Base-by-base conservation (phyloP, 257 asterid species). In the Solanum verrucosum region DNA sequence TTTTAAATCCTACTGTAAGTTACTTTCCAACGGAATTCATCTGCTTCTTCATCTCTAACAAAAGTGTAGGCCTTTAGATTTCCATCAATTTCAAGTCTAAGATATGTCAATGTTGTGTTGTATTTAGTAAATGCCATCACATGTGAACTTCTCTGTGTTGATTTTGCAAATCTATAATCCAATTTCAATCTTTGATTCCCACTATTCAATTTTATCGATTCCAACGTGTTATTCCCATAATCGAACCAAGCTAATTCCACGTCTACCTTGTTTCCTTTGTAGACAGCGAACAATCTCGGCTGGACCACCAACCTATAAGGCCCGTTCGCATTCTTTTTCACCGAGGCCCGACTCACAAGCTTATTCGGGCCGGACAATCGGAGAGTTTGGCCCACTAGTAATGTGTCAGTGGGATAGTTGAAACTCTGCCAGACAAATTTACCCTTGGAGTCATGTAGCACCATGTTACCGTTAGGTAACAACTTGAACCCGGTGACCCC, bases 51-150 rank as follows among this genome's bases (percentile, higher is more conserved):
- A 0, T 68, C 34, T 44, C 34, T 68, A 35, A 85, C 87, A 15
- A 84, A 92, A 23, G 94, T 93, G 21, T 46, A 89, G 0, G 93
- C 91, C 82, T 87, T 85, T 27, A 93, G 52, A 1, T 89, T 90
- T 38, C 94, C 94, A 49, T 93, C 93, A 0, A 93, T 60, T 3
- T 92, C 94, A 46, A 93, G 74, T 0, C 95, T 91, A 33, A 93
- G 92, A 60, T 87, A 93, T 6, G 94, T 89, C 4, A 91, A 86
- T 29, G 92, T 88, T 37, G 87, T 86, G n/a, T 92, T 92, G 92
- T n/a, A n/a, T n/a, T n/a, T n/a, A n/a, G n/a, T n/a, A n/a, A n/a
- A n/a, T n/a, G n/a, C n/a, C n/a, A n/a, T n/a, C n/a, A n/a, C n/a
- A n/a, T n/a, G n/a, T n/a, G n/a, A n/a, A n/a, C n/a, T n/a, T n/a